Percentiles rank a stretch among this genome's conserved stretches.
Conservation (phyloP, 2,329 filamentous ascomycete species). For the Gremmenia infestans region DNA sequence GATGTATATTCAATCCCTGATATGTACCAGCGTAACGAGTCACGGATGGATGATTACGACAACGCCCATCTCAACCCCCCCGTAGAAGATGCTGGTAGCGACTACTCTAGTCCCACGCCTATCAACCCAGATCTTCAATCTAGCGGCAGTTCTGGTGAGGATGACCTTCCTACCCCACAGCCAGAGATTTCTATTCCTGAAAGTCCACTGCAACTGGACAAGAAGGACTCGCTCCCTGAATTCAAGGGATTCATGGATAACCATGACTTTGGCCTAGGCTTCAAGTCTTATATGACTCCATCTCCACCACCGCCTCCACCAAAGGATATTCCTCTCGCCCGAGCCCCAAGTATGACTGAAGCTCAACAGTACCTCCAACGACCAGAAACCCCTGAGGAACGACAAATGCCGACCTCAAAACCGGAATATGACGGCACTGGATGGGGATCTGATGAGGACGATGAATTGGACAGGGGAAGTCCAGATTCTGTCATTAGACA, state of each 20-base stretch:
- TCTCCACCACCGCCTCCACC: conserved; percentile 32
- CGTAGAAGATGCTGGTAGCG: conserved; percentile 35
- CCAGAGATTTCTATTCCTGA: conserved; percentile 35
- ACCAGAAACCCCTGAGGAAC: conserved; percentile 27
- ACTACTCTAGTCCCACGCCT: conserved; percentile 44
- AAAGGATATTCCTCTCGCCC: conserved; percentile 17
- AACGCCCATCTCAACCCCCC: conserved; percentile 10
- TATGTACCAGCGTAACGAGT: conserved; percentile 53
- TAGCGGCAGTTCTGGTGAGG: conserved; percentile 36
- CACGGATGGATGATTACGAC: conserved; percentile 31
- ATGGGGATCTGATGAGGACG: conserved; percentile 51
- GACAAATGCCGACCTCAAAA: conserved; percentile 41
- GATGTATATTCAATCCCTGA: conserved; percentile 66
- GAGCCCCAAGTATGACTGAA: conserved; percentile 21
- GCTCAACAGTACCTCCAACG: conserved; percentile 25
- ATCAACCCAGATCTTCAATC: conserved; percentile 20
- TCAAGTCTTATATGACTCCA: conserved; percentile 49
- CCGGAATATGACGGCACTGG: conserved; percentile 60
- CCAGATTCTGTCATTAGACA: conserved; percentile 90
- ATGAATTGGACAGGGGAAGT: conserved; percentile 58
- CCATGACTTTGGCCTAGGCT: conserved; percentile 48
- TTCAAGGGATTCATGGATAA: conserved; percentile 44
- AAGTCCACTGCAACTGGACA: conserved; percentile 20
- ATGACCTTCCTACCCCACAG: conserved; percentile 48
- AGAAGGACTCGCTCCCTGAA: conserved; percentile 37